Conservation (phyloP, 257 asterid genomes). For the Anisodus tanguticus region DNA sequence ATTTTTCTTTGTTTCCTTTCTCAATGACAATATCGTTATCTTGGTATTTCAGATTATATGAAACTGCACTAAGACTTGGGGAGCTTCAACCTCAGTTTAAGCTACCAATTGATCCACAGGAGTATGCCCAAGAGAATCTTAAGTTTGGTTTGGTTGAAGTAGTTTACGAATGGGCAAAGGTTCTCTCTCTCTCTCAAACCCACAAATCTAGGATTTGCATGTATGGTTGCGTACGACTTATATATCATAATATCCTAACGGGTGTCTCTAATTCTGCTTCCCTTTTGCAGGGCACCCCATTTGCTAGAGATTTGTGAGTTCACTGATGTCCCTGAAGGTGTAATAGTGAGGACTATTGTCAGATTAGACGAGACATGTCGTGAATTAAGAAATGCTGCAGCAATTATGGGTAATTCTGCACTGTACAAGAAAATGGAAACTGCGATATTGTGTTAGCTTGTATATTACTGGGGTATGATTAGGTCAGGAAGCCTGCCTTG, state of each 20-base stretch:
- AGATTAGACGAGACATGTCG: conserved; percentile 98
- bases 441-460: conserved; percentile 91
- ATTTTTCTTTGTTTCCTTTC: not conserved
- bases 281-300: conserved; percentile 80
- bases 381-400: conserved; percentile 93
- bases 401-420: conserved; percentile 95
- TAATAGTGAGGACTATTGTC: conserved; percentile 88
- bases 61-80: conserved; percentile 84
- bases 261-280: not conserved
- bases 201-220: not conserved
- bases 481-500: conserved; percentile 16
- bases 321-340: conserved; percentile 95
- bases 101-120: conserved; percentile 81
- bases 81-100: conserved; percentile 79
- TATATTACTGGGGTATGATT: conserved; percentile 76
- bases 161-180: conserved; percentile 99
- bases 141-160: conserved; percentile 97
- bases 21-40: not conserved
- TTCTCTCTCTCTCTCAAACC: conserved; percentile 35
- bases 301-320: conserved; percentile 96
- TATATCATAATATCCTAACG: conserved; percentile 18
- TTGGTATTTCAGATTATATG: conserved; percentile 64
- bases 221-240: not conserved
- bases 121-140: conserved; percentile 86
- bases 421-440: conserved; percentile 90